These are phyloP conservation scores for Fagopyrum homotropicum DNA, from an alignment of 148 eudicot genomes.

Conservation along the genomic window DNA sequence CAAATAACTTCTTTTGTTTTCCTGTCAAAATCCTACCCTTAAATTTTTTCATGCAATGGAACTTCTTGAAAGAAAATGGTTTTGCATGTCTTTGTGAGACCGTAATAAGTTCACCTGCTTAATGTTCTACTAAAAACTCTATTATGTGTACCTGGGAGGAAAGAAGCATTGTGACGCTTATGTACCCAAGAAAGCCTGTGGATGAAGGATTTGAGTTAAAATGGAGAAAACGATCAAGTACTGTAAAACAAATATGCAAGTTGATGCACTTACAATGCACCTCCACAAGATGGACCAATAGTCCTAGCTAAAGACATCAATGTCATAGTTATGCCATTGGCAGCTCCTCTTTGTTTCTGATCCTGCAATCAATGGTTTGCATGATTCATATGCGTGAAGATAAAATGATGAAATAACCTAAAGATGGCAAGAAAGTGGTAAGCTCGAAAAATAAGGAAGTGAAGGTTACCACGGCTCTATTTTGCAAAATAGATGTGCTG, in stretches of 20 bases:
- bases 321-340: constrained; percentile 80
- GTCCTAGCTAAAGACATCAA: constrained; percentile 68
- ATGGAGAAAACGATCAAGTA: neutral
- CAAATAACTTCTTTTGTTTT: too few relatives aligned
- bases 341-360: constrained; percentile 85
- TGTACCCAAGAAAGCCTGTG: constrained; percentile 37
- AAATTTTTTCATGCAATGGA: too few relatives aligned
- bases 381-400: neutral
- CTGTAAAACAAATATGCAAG: neutral
- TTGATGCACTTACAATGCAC: constrained; percentile 51
- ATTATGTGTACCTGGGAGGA: constrained; percentile 28
- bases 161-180: constrained; percentile 27
- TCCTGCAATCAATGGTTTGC: constrained; percentile 28
- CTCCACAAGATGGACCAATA: constrained; percentile 68
- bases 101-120: too few relatives aligned
- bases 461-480: constrained; percentile 67
- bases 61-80: too few relatives aligned
- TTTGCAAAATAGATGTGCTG: constrained; percentile 63
- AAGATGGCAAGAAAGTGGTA: neutral
- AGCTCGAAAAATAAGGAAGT: neutral
- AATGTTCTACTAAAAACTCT: too few relatives aligned
- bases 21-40: too few relatives aligned
- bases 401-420: neutral
- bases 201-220: neutral
- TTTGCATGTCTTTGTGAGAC: too few relatives aligned